phyloP scores from a whole-genome alignment of 768 basidiomycete genomes.

The Leucogyrophana mollusca region DNA sequence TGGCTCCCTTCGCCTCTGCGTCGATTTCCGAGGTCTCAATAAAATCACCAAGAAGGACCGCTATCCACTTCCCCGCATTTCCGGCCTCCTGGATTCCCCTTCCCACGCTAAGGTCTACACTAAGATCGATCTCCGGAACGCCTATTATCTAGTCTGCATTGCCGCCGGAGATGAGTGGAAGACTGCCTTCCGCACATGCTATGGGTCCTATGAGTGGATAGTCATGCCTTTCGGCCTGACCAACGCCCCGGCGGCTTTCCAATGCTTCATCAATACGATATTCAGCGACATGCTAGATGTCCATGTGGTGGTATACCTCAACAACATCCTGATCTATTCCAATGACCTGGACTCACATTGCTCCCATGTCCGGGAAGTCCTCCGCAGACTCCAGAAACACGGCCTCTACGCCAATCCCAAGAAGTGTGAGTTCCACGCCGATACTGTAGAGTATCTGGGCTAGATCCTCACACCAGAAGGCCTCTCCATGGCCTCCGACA shows the following conservation, averaged over 20 bases:
- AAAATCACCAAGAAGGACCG: too few relatives aligned
- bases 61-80: too few relatives aligned
- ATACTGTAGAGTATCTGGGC: too few relatives aligned
- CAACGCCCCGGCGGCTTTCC: conserved; percentile 29
- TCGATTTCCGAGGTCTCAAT: too few relatives aligned
- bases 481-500: conserved; percentile 36
- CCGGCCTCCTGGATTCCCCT: too few relatives aligned
- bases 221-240: too few relatives aligned
- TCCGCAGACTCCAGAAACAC: conserved; percentile 17
- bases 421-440: too few relatives aligned
- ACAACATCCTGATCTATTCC: background rate
- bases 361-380: conserved; percentile 17
- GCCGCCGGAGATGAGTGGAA: conserved; percentile 36
- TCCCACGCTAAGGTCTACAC: conserved; percentile 33
- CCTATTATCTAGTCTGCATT: conserved; percentile 44
- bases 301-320: too few relatives aligned
- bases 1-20: background rate
- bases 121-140: conserved; percentile 26
- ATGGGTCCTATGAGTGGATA: conserved; percentile 27
- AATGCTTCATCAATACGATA: conserved; percentile 26
- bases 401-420: too few relatives aligned
- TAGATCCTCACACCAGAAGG: conserved; percentile 25
- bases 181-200: conserved; percentile 36
- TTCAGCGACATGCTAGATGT: conserved; percentile 24
- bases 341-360: conserved; percentile 9